Evolutionary conservation across 2,329 filamentous ascomycete genomes (phyloP), one percentile per base, ranked within the genome.

Genomic region (Cercospora zeina): DNA sequence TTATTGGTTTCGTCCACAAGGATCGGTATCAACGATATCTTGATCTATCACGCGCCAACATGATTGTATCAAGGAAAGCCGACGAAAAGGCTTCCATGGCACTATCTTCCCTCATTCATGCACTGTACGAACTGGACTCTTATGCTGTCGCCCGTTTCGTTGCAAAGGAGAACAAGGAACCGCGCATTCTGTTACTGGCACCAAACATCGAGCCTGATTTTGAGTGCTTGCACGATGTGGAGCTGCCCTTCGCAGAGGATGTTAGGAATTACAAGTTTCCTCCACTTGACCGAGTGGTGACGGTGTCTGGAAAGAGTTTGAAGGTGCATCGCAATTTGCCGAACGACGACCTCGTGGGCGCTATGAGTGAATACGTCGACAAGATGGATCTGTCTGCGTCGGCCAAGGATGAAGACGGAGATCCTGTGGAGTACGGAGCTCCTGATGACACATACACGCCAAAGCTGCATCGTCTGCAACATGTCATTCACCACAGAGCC

Each of bases 351-450:
- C 81, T 99, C 24, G 83, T 85, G 58, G 79, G 88, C 54, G 89
- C 91, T 1, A 97, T 99, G 93, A 89, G 87, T 73, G 86, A 91
- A 66, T 97, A 93, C 69, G 91, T 99, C 7, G 91, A 97, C 73
- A 86, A 85, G 7, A 96, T 99, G 93, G 93, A 97, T 70, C 79
- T 99, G 1, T 89, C 88, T 1, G 81, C 76, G 0, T 86, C 88
- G 70, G 88, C 83, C 9, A 83, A 81, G 50, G 89, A 96, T 69
- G 90, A 95, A 50, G 84, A 93, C 47, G 90, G 88, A 11, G 75
- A 85, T 9, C 76, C 79, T 1, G 73, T 78, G 1, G 91, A 97
- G 71, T 93, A 90, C 63, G 87, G 89, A 45, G 80, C 87, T 0
- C 84, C 93, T 53, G 90, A 96, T 42, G 91, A 96, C 53, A 88